Evolutionary conservation across 768 basidiomycete species (phyloP).

Genomic region (Sarcomyxa edulis): DNA sequence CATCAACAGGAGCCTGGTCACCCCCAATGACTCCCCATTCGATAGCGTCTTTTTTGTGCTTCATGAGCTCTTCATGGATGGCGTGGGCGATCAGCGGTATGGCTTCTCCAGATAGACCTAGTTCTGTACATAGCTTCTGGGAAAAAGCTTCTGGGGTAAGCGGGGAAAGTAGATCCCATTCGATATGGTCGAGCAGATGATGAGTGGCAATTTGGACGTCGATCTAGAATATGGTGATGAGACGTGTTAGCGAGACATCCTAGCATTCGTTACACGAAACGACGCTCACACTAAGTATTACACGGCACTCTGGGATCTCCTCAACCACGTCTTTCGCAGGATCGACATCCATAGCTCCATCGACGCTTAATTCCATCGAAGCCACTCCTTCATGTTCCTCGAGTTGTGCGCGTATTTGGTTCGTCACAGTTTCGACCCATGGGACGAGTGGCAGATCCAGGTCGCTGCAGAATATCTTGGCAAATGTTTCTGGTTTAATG

Average conservation of each 20-base stretch:
- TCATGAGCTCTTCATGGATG: constrained; percentile 90
- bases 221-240: constrained; percentile 46
- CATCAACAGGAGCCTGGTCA: constrained; percentile 26
- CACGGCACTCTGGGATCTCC: constrained; percentile 72
- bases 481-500: constrained; percentile 83
- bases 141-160: constrained; percentile 89
- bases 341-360: constrained; percentile 44
- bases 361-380: constrained; percentile 66
- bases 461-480: constrained; percentile 82
- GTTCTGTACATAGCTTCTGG: constrained; percentile 70
- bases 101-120: constrained; percentile 86
- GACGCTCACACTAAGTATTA: constrained; percentile 68
- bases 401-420: constrained; percentile 85
- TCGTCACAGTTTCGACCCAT: constrained; percentile 76
- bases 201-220: constrained; percentile 94
- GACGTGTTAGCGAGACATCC: not conserved
- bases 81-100: constrained; percentile 88
- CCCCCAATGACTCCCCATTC: constrained; percentile 89
- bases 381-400: constrained; percentile 87
- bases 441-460: constrained; percentile 64
- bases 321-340: constrained; percentile 39
- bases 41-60: constrained; percentile 91
- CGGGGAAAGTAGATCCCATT: constrained; percentile 96
- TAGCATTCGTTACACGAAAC: too few species aligned
- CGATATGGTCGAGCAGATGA: constrained; percentile 91